phyloP scores from a whole-genome alignment of 2,329 filamentous ascomycete species.

The Fusarium sublunatum region DNA sequence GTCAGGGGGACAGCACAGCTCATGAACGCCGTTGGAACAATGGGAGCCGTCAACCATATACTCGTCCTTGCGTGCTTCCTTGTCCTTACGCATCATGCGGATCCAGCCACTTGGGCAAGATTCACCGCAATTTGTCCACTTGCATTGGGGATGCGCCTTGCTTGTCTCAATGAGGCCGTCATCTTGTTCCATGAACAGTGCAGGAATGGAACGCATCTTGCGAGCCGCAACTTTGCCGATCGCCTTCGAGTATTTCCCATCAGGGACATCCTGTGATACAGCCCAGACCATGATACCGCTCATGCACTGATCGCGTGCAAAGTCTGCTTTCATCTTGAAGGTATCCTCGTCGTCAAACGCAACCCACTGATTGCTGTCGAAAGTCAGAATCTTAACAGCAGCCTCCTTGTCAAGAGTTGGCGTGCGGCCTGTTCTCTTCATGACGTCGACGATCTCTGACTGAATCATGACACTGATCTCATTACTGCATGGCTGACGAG shows the following conservation, averaged over 20 bases:
- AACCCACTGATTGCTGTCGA: constrained; percentile 46
- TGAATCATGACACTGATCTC: neutral
- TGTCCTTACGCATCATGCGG: constrained; percentile 16
- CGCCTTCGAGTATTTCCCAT: constrained; percentile 3
- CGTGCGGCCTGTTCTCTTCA: constrained; percentile 14
- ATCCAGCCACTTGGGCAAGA: constrained; percentile 18
- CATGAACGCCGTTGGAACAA: constrained; percentile 10
- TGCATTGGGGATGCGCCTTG: constrained; percentile 8
- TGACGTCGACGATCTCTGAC: constrained; percentile 43
- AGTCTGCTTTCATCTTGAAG: constrained; percentile 45
- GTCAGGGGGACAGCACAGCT: constrained; percentile 21
- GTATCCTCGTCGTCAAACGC: constrained; percentile 49
- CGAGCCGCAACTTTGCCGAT: constrained; percentile 8
- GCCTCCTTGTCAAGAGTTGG: constrained; percentile 35
- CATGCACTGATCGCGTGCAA: constrained; percentile 41
- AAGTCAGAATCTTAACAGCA: constrained; percentile 46
- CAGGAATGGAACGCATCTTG: constrained; percentile 4
- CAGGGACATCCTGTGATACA: neutral
- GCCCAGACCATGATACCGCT: constrained; percentile 46
- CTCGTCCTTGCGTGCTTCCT: constrained; percentile 11
- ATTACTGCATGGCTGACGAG: neutral
- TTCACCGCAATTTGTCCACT: constrained; percentile 22
- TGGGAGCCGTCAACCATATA: constrained; percentile 16
- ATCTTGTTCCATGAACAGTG: constrained; percentile 3
- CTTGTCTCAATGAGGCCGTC: constrained; percentile 6